Evolutionary conservation across 768 basidiomycete genomes (phyloP), one percentile per base, ranked within the genome.

Genomic region (Tylopilus cervinicoccineus): DNA sequence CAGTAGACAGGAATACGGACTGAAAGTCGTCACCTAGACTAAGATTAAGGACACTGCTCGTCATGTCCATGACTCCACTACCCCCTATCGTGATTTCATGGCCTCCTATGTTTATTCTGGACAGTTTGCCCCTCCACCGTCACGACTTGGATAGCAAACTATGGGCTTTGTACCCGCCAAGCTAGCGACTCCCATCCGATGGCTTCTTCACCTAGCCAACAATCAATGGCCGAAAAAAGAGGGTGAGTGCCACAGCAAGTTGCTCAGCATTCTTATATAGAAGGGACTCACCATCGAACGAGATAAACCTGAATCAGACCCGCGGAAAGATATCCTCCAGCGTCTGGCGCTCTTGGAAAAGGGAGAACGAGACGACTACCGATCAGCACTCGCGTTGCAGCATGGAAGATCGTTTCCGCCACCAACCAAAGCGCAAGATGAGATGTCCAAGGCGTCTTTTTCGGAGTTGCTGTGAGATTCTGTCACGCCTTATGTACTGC

Each of bases 361-460:
- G 6, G 55, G 40, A 5, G 56, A 61, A 40, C 45, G 31, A 3
- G 59, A 61, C 19, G 59, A 60, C 11, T 14, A 57, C 14, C 8
- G 38, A 6, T 26, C 56, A 24, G 59, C 59, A 13, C 54, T 72
- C 32, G 71, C 75, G 2, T 48, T 76, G 14, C 51, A 67, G 32
- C 59, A 63, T 4, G 73, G 69, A 1, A 45, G 46, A 20, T 7
- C 44, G 1, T 45, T 65, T 39, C 65, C 60, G 4, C 43, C 28
- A 16, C 63, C 10, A 4, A 65, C 63, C 13, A 20, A 19, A 20
- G 57, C 55, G 20, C 65, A 65, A 36, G 22, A 51, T 24, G 50
- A 53, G 38, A 51, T 67, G 52, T 31, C 50, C 20, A 50, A 31
- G 2, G n/a, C 16, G 5, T 51, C 47, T 14, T 55, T 54, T 43